phyloP scores from a whole-genome alignment of 495 filamentous ascomycete species.

The Barbatosphaeria neglecta region DNA sequence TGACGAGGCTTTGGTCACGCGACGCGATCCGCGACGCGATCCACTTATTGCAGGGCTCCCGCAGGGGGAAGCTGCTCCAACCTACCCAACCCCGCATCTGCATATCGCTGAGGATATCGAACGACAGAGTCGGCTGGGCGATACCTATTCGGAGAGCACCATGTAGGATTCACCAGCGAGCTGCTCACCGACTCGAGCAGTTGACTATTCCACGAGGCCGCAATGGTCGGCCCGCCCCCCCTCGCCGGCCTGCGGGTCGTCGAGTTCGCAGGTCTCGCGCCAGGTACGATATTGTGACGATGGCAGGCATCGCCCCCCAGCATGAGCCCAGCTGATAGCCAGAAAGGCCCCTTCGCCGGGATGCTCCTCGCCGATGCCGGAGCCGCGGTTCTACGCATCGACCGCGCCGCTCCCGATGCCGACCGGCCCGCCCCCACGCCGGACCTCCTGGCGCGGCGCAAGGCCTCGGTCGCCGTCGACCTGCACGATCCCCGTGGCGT shows the following conservation, averaged over 20 bases:
- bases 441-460: constrained; percentile 69
- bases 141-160: not conserved
- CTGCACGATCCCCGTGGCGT: constrained; percentile 55
- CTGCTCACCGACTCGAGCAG: not conserved
- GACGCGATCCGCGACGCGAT: no score
- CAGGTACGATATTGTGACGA: constrained; percentile 52
- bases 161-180: no score
- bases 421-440: constrained; percentile 29
- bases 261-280: constrained; percentile 82
- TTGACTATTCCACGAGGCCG: not conserved
- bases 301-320: not conserved
- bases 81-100: no score
- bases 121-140: no score
- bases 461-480: constrained; percentile 65
- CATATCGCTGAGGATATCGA: no score
- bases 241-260: constrained; percentile 69
- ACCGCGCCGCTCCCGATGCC: constrained; percentile 40
- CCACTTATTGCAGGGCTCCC: no score
- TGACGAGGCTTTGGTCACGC: no score
- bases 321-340: not conserved
- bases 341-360: constrained; percentile 71
- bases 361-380: constrained; percentile 83
- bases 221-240: constrained; percentile 45
- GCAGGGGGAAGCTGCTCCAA: no score
- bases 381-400: constrained; percentile 77